A percentile compares a stretch with the other conserved stretches of the same genome.
phyloP scores from a whole-genome alignment of 208 protist genomes.

The Angomonas ambiguus region DNA sequence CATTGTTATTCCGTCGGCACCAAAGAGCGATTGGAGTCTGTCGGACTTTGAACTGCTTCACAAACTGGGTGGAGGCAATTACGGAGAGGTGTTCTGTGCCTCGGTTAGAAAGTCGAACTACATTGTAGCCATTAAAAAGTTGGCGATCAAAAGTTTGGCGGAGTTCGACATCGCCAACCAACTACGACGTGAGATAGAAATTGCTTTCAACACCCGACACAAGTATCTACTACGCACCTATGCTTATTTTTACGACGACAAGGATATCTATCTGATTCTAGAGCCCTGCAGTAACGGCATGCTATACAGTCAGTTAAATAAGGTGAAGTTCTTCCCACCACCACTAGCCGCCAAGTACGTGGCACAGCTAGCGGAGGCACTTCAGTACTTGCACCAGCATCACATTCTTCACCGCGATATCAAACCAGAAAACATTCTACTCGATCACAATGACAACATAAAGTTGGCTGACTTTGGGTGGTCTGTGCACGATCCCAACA shows the following conservation, averaged over 20 bases:
- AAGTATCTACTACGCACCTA: constrained; percentile 97
- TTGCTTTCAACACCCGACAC: constrained; percentile 98
- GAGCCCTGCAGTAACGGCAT: constrained; percentile 98
- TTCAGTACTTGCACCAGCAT: constrained; percentile 96
- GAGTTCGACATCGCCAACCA: constrained; percentile 96
- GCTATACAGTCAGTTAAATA: constrained; percentile 96
- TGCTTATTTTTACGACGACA: constrained; percentile 98
- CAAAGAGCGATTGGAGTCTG: constrained; percentile 76
- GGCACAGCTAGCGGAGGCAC: constrained; percentile 90
- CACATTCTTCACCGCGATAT: constrained; percentile 97
- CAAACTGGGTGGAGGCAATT: constrained; percentile 96
- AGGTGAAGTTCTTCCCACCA: constrained; percentile 83
- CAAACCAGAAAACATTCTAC: constrained; percentile 92
- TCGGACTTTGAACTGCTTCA: constrained; percentile 94
- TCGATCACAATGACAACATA: constrained; percentile 92
- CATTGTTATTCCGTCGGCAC: constrained; percentile 58
- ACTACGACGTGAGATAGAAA: constrained; percentile 98
- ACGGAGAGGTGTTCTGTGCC: constrained; percentile 98
- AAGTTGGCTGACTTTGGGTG: constrained; percentile 99
- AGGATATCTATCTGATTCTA: constrained; percentile 97
- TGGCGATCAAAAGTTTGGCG: constrained; percentile 93
- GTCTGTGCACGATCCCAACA: constrained; percentile 96
- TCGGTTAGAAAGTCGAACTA: constrained; percentile 96
- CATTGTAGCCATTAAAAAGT: constrained; percentile 98
- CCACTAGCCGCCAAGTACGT: constrained; percentile 89